Base-by-base conservation (phyloP, 768 basidiomycete species). In the Suillus variegatus region DNA sequence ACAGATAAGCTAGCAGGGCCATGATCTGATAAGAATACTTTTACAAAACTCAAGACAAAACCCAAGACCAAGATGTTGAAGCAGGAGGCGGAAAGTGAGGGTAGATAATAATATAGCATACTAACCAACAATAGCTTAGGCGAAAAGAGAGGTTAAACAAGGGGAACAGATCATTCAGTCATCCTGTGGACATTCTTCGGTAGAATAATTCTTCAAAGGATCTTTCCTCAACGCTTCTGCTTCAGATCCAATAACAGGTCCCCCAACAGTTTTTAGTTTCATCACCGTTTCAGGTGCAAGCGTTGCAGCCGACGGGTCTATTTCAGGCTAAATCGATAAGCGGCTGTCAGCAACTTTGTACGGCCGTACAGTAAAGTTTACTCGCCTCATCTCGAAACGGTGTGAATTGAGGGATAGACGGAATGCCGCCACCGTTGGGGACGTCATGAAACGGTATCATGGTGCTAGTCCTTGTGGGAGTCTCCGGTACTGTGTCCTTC, bases 181-280 rank as follows among this genome's bases (percentile, higher is more conserved):
- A 52, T 73, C 75, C 51, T 67, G 40, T 14, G 57, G 61, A 61
- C 64, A 69, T 43, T 74, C 75, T 9, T 66, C 73, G 12, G 40
- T 49, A n/a, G 72, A 70, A 75, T 93, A 92, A 72, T 94, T 93
- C 80, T 91, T 93, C 73, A 94, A 77, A 2, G 92, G 92, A 73
- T 93, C 90, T 69, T 86, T 91, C 66, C 92, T 81, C 65, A 94
- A 73, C 2, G 90, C 91, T 72, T 94, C 92, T 40, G 90, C 90
- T 75, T 93, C 91, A 2, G 88, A 86, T 38, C 82, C 77, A 46
- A 82, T 75, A 28, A 74, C 69, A 10, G 80, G 76, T 13, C 81
- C 67, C 64, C 82, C 78, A 64, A 78, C 75, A 66, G 79, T 80
- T 77, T 89, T 91, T 61, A 82, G 81, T 72, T 86, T 91, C 85